Evolutionary conservation across 495 filamentous ascomycete species (phyloP), one percentile per base, ranked within the genome.

Genomic region (Pyrenopolyporus hunteri): DNA sequence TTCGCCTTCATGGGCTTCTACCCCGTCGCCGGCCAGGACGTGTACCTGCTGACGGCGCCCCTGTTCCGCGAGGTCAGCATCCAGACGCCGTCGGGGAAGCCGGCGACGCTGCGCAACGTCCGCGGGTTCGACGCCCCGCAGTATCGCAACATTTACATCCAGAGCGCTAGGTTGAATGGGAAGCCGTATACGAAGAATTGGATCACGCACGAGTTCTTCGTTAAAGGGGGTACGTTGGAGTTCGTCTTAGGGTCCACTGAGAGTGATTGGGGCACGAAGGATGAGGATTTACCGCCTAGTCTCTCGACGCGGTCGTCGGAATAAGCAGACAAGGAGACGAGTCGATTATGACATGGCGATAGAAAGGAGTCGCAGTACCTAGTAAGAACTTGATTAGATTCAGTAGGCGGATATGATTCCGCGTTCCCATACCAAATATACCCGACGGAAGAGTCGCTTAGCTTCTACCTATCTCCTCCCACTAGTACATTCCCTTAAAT

Each of bases 201-300:
- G 87, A 85, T 92, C 51, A 81, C 77, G 17, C 88, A 92, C 64
- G 83, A 84, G 13, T 90, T 92, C 64, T 91, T 91, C 68, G 67
- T 82, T 0, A 74, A 84, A 16, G 89, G 89, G 1, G 82, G 84
- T 33, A 77, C 84, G 57, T 71, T 92, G 43, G 86, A 90, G 57
- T 74, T 91, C 40, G 77, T 74, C 20, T 73, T 91, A 1, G 89
- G 88, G 0, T 60, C 73, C n/a, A 73, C 73, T 32, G 89, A 91
- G 70, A 84, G 83, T 55, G 82, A 81, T 59, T 91, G 89, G 89
- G 89, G 89, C 4, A 89, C 83, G 6, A 69, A 50, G 16, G 73
- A 79, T n/a, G 81, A 76, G 45, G 87, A 90, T 73, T 61, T 89
- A 50, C 89, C 89, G 50, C 88, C 89, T 9, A 86, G 84, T 66